Percentiles rank a stretch among this genome's conserved stretches.
phyloP scores from a whole-genome alignment of 2,329 filamentous ascomycete genomes.

The Botrytis galanthina region DNA sequence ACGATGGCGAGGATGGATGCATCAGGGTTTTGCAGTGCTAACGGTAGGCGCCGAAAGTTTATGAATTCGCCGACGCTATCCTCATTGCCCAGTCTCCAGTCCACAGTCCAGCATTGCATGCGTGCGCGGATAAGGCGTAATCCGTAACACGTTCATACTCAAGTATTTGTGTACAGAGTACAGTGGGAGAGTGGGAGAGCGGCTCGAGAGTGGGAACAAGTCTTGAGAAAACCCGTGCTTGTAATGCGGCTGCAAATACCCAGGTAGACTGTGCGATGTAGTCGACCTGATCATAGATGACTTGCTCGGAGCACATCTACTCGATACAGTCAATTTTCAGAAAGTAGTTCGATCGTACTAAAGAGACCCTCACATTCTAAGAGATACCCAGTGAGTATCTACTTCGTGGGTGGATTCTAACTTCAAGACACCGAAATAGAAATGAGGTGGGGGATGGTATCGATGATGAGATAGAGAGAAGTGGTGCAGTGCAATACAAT shows the following conservation, averaged over 20 bases:
- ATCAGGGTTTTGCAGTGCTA: not conserved
- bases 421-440: not conserved
- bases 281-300: not conserved
- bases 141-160: not conserved
- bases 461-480: not conserved
- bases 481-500: not conserved
- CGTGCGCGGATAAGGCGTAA: not conserved
- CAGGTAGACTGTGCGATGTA: not conserved
- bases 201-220: not conserved
- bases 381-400: not conserved
- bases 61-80: slow-evolving; percentile 9
- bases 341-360: not conserved
- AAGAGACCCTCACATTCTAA: not conserved
- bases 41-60: not conserved
- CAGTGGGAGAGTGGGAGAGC: no score
- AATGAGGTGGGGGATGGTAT: not conserved
- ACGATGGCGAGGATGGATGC: not conserved
- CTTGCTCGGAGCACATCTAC: not conserved
- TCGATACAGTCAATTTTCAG: not conserved
- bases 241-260: not conserved
- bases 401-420: not conserved
- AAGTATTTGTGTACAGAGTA: not conserved
- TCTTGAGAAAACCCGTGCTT: not conserved
- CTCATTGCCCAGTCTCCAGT: not conserved
- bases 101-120: not conserved